Evolutionary conservation across 1,139 yeast species (phyloP), one percentile per base, ranked within the genome.

Genomic region (Blastobotrys proliferans): DNA sequence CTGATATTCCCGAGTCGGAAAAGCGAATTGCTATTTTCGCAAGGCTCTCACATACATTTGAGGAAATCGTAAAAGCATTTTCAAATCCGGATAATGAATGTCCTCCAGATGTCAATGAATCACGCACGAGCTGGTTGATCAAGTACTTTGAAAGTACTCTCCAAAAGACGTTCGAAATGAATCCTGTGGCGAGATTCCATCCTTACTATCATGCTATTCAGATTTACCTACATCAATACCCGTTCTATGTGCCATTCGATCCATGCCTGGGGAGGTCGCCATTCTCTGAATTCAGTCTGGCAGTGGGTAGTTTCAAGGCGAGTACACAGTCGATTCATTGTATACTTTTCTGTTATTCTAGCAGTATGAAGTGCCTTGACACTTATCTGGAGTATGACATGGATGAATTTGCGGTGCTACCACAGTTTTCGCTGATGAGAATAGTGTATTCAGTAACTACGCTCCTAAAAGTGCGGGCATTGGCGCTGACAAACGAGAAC

Each of bases 161-260:
- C 28, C 17, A 19, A 16, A 20, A 30, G 11, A 14, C 40, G 5
- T 27, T 16, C 17, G 38, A 35, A 14, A 16, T 34, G 8, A 20
- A 43, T 2, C 35, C 34, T 10, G 41, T 41, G 6, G 28, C 45
- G 6, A 38, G 47, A 14, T 35, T 43, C 13, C 46, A 50, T 14
- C 54, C 34, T 28, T 51, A 45, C 60, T 74, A 70, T 51, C 76
- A 75, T 51, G 75, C 92, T 0, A 79, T 83, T 11, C 86, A 83
- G 52, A 90, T 92, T 0, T 83, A 79, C 56, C 64, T 86, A 16
- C 83, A 83, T 60, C 94, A 81, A 57, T 79, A 78, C 3, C 70
- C 67, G 30, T 57, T 75, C 43, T 73, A 69, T 47, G 53, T 55
- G 21, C 51, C 52, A 3, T 57, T 50, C 24, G 44, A 51, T 26